Percentiles rank a stretch among this genome's conserved stretches.
Conservation (phyloP, 345 rosid species). For the Sisymbrium altissimum region DNA sequence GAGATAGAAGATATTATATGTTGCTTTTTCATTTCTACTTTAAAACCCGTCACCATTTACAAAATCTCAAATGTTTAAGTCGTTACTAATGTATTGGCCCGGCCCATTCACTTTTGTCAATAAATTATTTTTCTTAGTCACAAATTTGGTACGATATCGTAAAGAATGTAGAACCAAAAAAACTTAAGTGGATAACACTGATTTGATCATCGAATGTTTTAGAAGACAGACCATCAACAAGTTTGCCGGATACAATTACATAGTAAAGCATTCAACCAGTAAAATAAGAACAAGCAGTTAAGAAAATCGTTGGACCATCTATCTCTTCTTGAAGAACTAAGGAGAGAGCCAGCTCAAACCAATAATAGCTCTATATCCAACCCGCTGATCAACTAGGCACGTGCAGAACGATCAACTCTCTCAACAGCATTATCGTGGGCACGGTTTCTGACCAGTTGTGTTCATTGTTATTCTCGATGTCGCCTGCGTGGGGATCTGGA, state of each 20-base stretch:
- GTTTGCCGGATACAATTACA: neutral
- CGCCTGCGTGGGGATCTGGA: constrained; percentile 75
- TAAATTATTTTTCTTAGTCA: too few relatives aligned
- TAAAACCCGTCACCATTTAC: neutral
- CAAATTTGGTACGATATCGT: neutral
- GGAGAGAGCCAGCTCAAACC: neutral
- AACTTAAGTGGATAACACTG: neutral
- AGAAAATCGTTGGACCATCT: neutral
- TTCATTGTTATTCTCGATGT: constrained; percentile 41
- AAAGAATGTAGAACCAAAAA: neutral
- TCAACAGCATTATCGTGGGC: neutral
- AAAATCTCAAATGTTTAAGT: neutral
- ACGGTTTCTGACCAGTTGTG: neutral
- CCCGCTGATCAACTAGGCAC: neutral
- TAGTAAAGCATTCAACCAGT: neutral
- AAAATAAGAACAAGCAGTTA: constrained; percentile 6
- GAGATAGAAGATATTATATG: neutral
- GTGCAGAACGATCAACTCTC: neutral
- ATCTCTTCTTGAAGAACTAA: neutral
- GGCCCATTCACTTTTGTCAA: neutral
- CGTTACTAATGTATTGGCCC: neutral
- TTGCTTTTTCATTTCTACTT: neutral
- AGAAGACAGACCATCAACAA: neutral
- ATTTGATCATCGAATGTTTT: constrained; percentile 6
- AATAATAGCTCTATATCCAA: neutral